Evolutionary conservation across 1,139 yeast genomes (phyloP).

Genomic region (Taphrina pruni): DNA sequence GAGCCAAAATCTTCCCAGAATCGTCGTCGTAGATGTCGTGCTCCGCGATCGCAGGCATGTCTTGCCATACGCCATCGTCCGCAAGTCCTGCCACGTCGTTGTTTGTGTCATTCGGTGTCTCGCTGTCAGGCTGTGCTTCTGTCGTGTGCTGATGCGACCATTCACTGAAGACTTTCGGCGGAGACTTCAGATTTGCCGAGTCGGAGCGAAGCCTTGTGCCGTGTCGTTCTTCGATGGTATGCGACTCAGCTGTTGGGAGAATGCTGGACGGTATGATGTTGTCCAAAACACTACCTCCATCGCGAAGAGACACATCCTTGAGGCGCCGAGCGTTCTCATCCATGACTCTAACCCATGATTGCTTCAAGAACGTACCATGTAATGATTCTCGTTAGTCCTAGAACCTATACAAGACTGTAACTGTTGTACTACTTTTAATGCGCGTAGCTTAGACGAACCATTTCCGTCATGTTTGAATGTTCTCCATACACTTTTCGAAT

Average conservation of each 20-base stretch:
- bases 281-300: neutral
- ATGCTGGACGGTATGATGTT: slow-evolving; percentile 1
- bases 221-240: slow-evolving; percentile 14
- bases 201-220: neutral
- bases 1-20: slow-evolving; percentile 59
- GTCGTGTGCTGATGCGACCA: slow-evolving; percentile 38
- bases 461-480: too few species aligned
- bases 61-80: slow-evolving; percentile 59
- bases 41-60: slow-evolving; percentile 67
- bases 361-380: too few species aligned
- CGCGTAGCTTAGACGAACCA: too few species aligned
- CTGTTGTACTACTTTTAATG: too few species aligned
- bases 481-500: too few species aligned
- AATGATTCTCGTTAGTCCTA: too few species aligned
- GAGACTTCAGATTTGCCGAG: neutral
- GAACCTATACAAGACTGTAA: too few species aligned
- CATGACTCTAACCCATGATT: neutral
- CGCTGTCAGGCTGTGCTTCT: neutral
- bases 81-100: slow-evolving; percentile 32
- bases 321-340: neutral
- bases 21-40: slow-evolving; percentile 62
- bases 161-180: slow-evolving; percentile 31
- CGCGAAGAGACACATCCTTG: slow-evolving; percentile 6
- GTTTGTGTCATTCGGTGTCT: neutral
- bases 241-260: neutral